phyloP scores from a whole-genome alignment of 1,139 yeast species.

The Candida sp. region DNA sequence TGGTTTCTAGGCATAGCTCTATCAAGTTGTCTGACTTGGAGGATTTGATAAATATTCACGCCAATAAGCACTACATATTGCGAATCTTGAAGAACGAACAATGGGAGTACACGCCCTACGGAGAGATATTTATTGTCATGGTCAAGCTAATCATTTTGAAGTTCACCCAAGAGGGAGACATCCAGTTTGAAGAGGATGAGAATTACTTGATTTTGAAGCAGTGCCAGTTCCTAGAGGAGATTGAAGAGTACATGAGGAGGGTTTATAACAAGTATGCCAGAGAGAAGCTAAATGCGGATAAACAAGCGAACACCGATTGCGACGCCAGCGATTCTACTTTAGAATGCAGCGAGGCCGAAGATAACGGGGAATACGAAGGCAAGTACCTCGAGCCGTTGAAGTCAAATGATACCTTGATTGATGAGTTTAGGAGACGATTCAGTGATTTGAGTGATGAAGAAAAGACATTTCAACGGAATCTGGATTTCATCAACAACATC shows the following conservation, averaged over 20 bases:
- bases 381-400: conserved; percentile 11
- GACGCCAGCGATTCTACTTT: conserved; percentile 17
- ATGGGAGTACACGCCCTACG: conserved; percentile 6
- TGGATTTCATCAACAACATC: conserved; percentile 21
- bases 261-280: neutral
- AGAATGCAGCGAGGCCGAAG: conserved; percentile 14
- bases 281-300: neutral
- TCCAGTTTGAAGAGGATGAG: conserved; percentile 37
- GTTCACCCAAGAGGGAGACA: conserved; percentile 18
- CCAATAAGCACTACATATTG: conserved; percentile 4
- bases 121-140: conserved; percentile 41
- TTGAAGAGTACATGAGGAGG: conserved; percentile 30
- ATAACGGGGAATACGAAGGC: conserved; percentile 9
- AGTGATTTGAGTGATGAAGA: conserved; percentile 13
- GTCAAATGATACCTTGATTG: conserved; percentile 16
- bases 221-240: conserved; percentile 26
- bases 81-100: conserved; percentile 3
- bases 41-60: conserved; percentile 5
- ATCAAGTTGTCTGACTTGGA: conserved; percentile 31
- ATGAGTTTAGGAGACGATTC: conserved; percentile 11
- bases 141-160: conserved; percentile 28
- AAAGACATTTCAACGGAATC: conserved; percentile 4
- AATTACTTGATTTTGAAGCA: conserved; percentile 34
- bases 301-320: neutral
- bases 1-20: conserved; percentile 32